Percentiles rank a stretch among this genome's conserved stretches.
Evolutionary conservation across 352 stramenopile species (phyloP).

Genomic region (Phytopythium helicoides): DNA sequence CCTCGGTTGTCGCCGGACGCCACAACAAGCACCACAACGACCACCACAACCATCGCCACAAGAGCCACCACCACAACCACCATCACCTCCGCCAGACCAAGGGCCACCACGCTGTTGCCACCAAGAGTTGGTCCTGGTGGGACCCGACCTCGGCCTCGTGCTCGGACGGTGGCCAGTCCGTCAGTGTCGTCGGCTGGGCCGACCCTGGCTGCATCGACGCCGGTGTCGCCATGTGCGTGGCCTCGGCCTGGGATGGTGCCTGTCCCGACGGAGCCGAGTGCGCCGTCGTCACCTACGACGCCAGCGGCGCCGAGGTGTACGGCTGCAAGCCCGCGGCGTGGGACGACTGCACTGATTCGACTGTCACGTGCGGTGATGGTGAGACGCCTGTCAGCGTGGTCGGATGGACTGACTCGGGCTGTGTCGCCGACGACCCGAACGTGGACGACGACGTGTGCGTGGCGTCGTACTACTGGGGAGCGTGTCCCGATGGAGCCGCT

Average conservation of each 20-base stretch:
- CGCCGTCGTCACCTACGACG: background rate
- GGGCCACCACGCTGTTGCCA: background rate
- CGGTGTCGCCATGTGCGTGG: slow-evolving; percentile 5
- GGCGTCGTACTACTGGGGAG: slow-evolving; percentile 2
- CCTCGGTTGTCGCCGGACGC: background rate
- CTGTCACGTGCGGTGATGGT: background rate
- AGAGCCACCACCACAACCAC: too few relatives aligned
- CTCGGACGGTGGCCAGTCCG: slow-evolving; percentile 2
- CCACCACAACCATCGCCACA: too few relatives aligned
- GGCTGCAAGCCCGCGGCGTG: slow-evolving; percentile 1
- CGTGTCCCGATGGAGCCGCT: slow-evolving; percentile 1
- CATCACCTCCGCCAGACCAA: too few relatives aligned
- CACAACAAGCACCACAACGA: background rate
- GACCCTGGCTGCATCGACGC: slow-evolving; percentile 3
- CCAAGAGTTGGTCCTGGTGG: slow-evolving; percentile 3
- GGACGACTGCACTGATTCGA: slow-evolving; percentile 1
- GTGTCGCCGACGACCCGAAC: background rate
- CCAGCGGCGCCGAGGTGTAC: background rate
- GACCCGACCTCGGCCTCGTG: slow-evolving; percentile 2
- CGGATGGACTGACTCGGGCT: slow-evolving; percentile 2
- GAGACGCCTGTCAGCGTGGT: slow-evolving; percentile 7
- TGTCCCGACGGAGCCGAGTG: slow-evolving; percentile 4
- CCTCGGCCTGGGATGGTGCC: background rate
- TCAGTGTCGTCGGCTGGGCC: slow-evolving; percentile 5
- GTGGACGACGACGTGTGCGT: slow-evolving; percentile 1